Evolutionary conservation across 768 basidiomycete species (phyloP).

Genomic region (Rhodotorula paludigena): DNA sequence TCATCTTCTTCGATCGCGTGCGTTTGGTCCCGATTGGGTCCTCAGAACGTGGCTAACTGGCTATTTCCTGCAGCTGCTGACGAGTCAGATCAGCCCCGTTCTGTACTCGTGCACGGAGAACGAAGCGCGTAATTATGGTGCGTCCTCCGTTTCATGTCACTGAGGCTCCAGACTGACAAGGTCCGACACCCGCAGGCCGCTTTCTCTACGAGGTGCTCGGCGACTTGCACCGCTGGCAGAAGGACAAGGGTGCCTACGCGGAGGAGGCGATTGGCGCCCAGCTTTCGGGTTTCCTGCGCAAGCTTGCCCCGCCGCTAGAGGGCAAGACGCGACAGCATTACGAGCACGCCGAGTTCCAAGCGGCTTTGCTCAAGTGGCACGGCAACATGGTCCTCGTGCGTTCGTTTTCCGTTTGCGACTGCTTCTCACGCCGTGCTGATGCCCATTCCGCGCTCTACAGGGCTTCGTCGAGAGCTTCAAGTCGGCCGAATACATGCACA

Average conservation of each 20-base stretch:
- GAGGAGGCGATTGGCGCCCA: constrained; percentile 62
- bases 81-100: constrained; percentile 73
- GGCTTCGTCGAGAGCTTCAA: constrained; percentile 73
- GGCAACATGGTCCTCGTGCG: constrained; percentile 65
- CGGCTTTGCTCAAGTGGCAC: constrained; percentile 77
- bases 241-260: constrained; percentile 56
- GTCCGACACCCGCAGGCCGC: constrained; percentile 64
- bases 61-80: constrained; percentile 61
- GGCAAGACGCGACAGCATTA: constrained; percentile 52
- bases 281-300: constrained; percentile 48
- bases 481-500: constrained; percentile 90
- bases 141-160: too few relatives aligned
- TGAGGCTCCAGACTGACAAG: too few relatives aligned
- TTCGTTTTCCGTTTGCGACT: background rate
- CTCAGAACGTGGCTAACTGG: background rate
- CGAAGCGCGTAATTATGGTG: constrained; percentile 91
- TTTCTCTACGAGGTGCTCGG: constrained; percentile 74
- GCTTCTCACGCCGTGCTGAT: background rate
- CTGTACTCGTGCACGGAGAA: constrained; percentile 93
- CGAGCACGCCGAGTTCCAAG: constrained; percentile 65
- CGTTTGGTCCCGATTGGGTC: constrained; percentile 30
- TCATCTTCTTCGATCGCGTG: constrained; percentile 79
- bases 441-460: constrained; percentile 49
- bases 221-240: constrained; percentile 74
- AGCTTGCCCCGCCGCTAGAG: constrained; percentile 54